Percentiles rank a stretch among this genome's conserved stretches.
Conservation (phyloP, 2,329 filamentous ascomycete genomes). For the Kalmusia sp. region DNA sequence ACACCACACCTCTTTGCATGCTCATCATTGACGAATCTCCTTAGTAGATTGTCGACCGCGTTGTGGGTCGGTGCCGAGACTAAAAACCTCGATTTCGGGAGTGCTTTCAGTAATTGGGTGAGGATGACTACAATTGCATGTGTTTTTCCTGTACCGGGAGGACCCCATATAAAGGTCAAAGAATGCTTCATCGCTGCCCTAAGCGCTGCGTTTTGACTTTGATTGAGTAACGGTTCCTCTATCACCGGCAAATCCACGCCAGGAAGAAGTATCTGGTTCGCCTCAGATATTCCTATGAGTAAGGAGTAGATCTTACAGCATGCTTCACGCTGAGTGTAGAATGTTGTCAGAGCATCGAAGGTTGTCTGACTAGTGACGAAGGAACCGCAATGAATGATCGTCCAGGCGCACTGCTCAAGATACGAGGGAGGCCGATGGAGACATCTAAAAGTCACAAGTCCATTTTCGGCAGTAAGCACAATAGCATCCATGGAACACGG, state of each 20-base stretch:
- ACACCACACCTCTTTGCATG: conserved; percentile 12
- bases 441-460: conserved; percentile 45
- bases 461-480: conserved; percentile 39
- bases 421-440: conserved; percentile 49
- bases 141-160: conserved; percentile 56
- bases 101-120: conserved; percentile 33
- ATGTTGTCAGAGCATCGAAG: conserved; percentile 45
- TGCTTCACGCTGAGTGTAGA: conserved; percentile 37
- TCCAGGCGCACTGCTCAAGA: conserved; percentile 48
- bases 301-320: conserved; percentile 42
- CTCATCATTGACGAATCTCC: conserved; percentile 18
- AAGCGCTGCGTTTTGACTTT: conserved; percentile 47
- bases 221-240: conserved; percentile 32
- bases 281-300: conserved; percentile 20
- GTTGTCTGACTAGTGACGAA: conserved; percentile 52
- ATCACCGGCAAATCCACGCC: conserved; percentile 20
- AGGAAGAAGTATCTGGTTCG: conserved; percentile 15
- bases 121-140: conserved; percentile 52
- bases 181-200: conserved; percentile 35
- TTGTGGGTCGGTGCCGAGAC: conserved; percentile 56
- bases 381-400: conserved; percentile 47
- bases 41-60: conserved; percentile 55
- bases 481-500: conserved; percentile 50
- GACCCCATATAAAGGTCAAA: conserved; percentile 53
- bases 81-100: conserved; percentile 19